Evolutionary conservation across 805 yeast genomes (phyloP), one percentile per base, ranked within the genome.

Genomic region (Candida pseudofarinosa): DNA sequence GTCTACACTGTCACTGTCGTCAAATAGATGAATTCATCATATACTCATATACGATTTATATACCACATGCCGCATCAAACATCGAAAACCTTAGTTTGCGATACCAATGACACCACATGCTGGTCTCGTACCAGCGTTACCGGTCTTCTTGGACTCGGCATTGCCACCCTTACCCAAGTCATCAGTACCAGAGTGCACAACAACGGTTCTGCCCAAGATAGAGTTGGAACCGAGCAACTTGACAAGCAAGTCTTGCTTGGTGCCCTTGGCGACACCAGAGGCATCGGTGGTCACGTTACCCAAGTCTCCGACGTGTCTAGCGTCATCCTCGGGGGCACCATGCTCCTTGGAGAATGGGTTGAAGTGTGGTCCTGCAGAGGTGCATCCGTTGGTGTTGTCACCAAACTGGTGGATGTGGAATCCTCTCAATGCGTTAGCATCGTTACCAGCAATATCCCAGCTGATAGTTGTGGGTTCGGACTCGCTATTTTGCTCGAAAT

Each of bases 401-500:
- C 99, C 99, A 61, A 93, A 93, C 64, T 88, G 85, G 73, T 93
- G 99, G 63, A 93, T 74, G 79, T 93, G 99, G 96, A 93, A 91
- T 41, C 99, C 99, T 71, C 96, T 83, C 64, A 77, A 73, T 40
- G 96, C 91, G 60, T 87, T 84, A 48, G 97, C 74, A 53, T 80
- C 83, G 71, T 89, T 88, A 66, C 99, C 99, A 45, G 80, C 60
- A 63, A 93, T 86, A 59, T 91, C 95, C 82, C 88, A 93, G 17
- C 89, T 56, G 55, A 93, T 77, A 37, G 88, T 84, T 61, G 96
- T 88, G 67, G 95, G 95, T 32, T 79, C 89, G 42, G 74, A 59
- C 66, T 86, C 97, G 39, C 85, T 60, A 39, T 71, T 53, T 77
- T 93, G 99, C 71, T 85, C 95, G 62, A 93, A 91, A 54, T 79